A percentile compares a stretch with the other conserved stretches of the same genome.
phyloP scores from a whole-genome alignment of 1,139 yeast species.

The Yamadazyma jaroonii region DNA sequence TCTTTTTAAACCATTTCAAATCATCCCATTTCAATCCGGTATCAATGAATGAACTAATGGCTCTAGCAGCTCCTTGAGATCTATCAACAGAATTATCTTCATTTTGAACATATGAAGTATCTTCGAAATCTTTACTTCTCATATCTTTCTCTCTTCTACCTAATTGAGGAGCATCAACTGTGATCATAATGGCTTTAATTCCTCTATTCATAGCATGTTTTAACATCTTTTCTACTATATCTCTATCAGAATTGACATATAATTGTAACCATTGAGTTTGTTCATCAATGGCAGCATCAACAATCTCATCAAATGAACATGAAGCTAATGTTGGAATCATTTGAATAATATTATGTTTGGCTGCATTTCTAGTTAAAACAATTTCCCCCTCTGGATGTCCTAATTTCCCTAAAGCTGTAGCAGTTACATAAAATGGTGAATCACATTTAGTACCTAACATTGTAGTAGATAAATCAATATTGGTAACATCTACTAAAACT shows the following conservation, averaged over 20 bases:
- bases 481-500: constrained; percentile 67
- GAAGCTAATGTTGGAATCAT: constrained; percentile 83
- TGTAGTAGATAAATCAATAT: constrained; percentile 34
- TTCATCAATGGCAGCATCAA: constrained; percentile 47
- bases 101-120: constrained; percentile 55
- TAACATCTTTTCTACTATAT: constrained; percentile 57
- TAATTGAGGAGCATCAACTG: constrained; percentile 92
- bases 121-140: constrained; percentile 36
- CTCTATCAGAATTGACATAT: constrained; percentile 66
- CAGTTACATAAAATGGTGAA: constrained; percentile 70
- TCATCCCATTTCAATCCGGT: constrained; percentile 72
- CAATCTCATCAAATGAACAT: constrained; percentile 70
- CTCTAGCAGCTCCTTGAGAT: constrained; percentile 83
- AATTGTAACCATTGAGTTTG: constrained; percentile 87
- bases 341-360: constrained; percentile 64
- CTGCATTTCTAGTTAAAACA: constrained; percentile 73
- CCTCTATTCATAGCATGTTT: constrained; percentile 75
- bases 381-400: constrained; percentile 81
- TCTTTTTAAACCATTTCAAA: constrained; percentile 52
- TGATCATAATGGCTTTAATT: constrained; percentile 74
- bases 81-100: constrained; percentile 54
- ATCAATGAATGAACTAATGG: constrained; percentile 81
- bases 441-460: constrained; percentile 39
- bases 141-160: constrained; percentile 84
- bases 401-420: constrained; percentile 77